Conservation (phyloP, 352 stramenopile genomes). For the Pythium chondricola region DNA sequence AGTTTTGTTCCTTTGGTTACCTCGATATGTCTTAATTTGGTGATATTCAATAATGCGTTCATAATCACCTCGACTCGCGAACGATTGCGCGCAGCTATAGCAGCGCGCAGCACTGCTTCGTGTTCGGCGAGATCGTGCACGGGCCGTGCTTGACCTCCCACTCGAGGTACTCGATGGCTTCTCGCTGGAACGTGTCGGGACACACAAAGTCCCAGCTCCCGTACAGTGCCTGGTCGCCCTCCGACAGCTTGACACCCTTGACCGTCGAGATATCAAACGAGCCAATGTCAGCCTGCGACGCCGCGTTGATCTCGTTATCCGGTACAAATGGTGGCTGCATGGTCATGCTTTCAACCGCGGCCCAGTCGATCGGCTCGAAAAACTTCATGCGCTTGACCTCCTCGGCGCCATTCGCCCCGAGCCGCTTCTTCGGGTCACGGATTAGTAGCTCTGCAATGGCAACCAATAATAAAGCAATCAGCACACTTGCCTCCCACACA, state of each 20-base stretch:
- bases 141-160: constrained; percentile 78
- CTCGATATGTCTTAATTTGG: neutral
- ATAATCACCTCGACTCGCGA: too few species aligned
- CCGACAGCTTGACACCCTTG: constrained; percentile 65
- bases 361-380: constrained; percentile 74
- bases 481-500: neutral
- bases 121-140: constrained; percentile 49
- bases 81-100: constrained; percentile 18
- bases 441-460: constrained; percentile 63
- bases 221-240: constrained; percentile 69
- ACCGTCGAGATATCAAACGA: constrained; percentile 69
- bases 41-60: neutral
- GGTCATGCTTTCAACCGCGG: constrained; percentile 58
- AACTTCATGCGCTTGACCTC: constrained; percentile 80
- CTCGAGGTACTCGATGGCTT: constrained; percentile 77
- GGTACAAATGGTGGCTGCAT: constrained; percentile 68
- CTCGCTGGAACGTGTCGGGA: constrained; percentile 69
- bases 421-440: constrained; percentile 61
- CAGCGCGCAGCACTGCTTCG: constrained; percentile 66
- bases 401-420: constrained; percentile 61
- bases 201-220: constrained; percentile 68
- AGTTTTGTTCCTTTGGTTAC: too few species aligned
- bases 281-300: constrained; percentile 74
- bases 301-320: constrained; percentile 82
- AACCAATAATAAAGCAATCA: constrained; percentile 6